Base-by-base conservation (phyloP, 805 yeast species). In the Dipodascopsis tothii region DNA sequence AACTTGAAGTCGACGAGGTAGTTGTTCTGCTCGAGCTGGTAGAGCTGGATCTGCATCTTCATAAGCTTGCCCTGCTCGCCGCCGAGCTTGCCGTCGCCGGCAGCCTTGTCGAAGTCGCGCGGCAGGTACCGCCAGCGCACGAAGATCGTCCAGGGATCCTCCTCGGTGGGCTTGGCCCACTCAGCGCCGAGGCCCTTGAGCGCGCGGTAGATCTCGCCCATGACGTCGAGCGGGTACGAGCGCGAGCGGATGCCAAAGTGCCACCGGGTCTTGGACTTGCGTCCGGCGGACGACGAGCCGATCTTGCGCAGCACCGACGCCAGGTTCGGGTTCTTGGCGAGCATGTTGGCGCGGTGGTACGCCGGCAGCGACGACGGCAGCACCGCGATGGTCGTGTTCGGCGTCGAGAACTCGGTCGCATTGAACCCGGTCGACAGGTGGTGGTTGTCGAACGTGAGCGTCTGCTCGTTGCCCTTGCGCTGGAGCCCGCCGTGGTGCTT, bases 121-220 rank as follows among this genome's bases (percentile, higher is more conserved):
- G 70, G 70, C 18, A 74, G 72, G 58, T 86, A 87, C 64, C 75
- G 81, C 97, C 97, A 92, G 56, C 96, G 78, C 16, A 90, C 96
- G 54, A 85, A 75, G 45, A 90, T 90, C 0, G 96, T 90, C 97
- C 97, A 90, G 40, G 58, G 57, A 39, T 55, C 58, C 18, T 88
- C 96, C 56, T 88, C 95, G 0, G 88, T 77, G 4, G 97, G 96
- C 56, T 81, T 80, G 6, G 92, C 84, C 97, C 97, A 92, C 63
- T 92, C 96, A 0, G 97, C 97, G 1, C 96, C 96, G 43, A 92
- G 68, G 57, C 84, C 86, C 65, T 84, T 84, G 60, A 92, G 71
- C 1, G 97, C 97, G 37, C 96, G 73, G 66, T 92, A 92, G 35
- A 92, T 88, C 62, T 92, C 98, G 21, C 96, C 96, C 97, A 92